Evolutionary conservation across 2,329 filamentous ascomycete species (phyloP), one percentile per base, ranked within the genome.

Genomic region (Septoria petroselini): DNA sequence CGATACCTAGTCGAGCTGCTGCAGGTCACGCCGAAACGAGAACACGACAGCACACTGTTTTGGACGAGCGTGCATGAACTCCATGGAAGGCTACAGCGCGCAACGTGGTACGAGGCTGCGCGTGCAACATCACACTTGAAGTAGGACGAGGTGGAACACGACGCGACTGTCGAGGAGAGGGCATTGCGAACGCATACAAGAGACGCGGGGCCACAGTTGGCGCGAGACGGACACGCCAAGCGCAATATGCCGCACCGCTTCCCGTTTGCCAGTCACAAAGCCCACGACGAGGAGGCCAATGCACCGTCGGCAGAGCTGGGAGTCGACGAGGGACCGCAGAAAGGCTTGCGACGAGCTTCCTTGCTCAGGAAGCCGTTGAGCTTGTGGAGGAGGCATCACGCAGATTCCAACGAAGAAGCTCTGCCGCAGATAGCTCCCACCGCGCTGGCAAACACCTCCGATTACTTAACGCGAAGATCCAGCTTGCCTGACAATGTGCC

Each of bases 221-320:
- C 41, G 25, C 19, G 29, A 33, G 23, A 29, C 48, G 37, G 35
- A 45, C 35, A 35, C 27, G 43, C 34, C 27, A 39, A 52, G 46
- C 47, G 30, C 42, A 59, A 41, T 48, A 66, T 66, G 64, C 61
- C 64, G 57, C 61, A 65, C 33, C 57, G 60, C 25, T 60, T 65
- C 59, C 57, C 63, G 57, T 63, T 64, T 52, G 53, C 53, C 54
- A 59, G 55, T 46, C 53, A 60, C 56, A 39, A 25, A 27, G 48
- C 41, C 30, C 55, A 49, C 46, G 45, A 53, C 41, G 48, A 55
- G n/a, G n/a, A n/a, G n/a, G n/a, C n/a, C 39, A 18, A 30, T 47
- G 43, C 33, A 29, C 48, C 52, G 14, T 27, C 55, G 51, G 53
- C 58, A 57, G 59, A 65, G 44, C 48, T 54, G 51, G 48, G 50